Base-by-base conservation (phyloP, 192 early-diverging fungal genomes). In the Podila clonocystis region DNA sequence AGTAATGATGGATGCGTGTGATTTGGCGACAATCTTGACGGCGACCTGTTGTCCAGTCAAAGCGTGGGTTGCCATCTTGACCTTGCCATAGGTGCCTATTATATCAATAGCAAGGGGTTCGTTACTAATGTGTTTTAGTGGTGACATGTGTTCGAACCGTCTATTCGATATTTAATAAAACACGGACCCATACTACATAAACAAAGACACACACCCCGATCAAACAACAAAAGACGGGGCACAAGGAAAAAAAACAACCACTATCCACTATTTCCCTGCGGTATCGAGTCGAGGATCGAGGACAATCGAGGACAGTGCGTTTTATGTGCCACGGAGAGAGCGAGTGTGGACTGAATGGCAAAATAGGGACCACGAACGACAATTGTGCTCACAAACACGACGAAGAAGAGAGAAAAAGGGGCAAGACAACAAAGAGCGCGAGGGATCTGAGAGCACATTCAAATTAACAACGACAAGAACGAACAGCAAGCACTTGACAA, bases 21-120 rank as follows among this genome's bases (percentile, higher is more conserved):
- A 70, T 58, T 91, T 91, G 68, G 73, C 77, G 68, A 91, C 88
- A 29, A 84, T 89, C 68, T 91, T 91, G 61, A 91, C 78, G 11
- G 91, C 91, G 20, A 91, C 90, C 74, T 88, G 66, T 67, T 87
- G 87, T 29, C 87, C 87, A 17, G 90, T 91, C 26, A 91, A 66
- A 58, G 83, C 84, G 68, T 91, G 90, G 2, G 70, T 86, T 28
- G 87, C 90, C 22, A 87, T 73, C 68, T 91, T 91, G 36, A 91
- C 90, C 80, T 91, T 91, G 68, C 90, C 90, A 73, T 85, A 91
- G 20, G 88, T 86, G 22, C 90, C 90, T 88, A 69, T 36, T 28
- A 28, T 58, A 24, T 55, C 36, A n/a, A 31, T 45, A 41, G 19
- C 50, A n/a, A 17, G 11, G 41, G 41, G 31, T 8, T 19, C 49